phyloP scores from a whole-genome alignment of 495 filamentous ascomycete species.

The Aeminium ludgeri region DNA sequence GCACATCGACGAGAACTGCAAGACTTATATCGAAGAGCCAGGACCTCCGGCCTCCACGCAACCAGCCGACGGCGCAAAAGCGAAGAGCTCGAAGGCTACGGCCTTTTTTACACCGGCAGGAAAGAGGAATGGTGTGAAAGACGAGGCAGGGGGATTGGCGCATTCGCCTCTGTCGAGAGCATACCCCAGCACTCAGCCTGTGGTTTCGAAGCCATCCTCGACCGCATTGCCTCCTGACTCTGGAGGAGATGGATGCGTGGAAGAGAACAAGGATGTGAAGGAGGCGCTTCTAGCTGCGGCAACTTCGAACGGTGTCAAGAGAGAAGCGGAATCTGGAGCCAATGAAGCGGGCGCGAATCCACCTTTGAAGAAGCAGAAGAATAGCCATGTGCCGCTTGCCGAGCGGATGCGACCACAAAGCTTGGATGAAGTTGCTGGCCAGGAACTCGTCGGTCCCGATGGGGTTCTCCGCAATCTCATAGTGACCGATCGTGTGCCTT shows the following conservation, averaged over 20 bases:
- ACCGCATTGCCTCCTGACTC: neutral
- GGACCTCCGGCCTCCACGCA: conserved; percentile 23
- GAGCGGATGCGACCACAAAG: conserved; percentile 81
- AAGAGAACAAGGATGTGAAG: neutral
- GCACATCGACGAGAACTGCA: conserved; percentile 77
- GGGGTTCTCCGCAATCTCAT: conserved; percentile 83
- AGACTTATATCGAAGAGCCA: conserved; percentile 37
- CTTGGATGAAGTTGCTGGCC: conserved; percentile 76
- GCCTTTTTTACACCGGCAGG: conserved; percentile 66
- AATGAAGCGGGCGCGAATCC: conserved; percentile 1
- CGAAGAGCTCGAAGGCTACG: conserved; percentile 36
- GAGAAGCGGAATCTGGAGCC: conserved; percentile 25
- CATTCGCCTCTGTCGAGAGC: conserved; percentile 4
- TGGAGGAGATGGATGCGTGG: neutral
- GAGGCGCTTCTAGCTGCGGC: neutral
- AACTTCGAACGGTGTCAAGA: conserved; percentile 15
- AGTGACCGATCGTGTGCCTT: conserved; percentile 70
- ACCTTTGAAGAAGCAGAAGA: conserved; percentile 37
- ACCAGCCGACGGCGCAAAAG: conserved; percentile 26
- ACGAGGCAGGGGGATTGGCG: neutral
- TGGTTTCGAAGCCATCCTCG: neutral
- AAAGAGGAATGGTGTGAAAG: conserved; percentile 23
- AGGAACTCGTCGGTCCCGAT: conserved; percentile 71
- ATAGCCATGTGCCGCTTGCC: conserved; percentile 54
- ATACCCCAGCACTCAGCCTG: neutral